Evolutionary conservation across 768 basidiomycete genomes (phyloP), one percentile per base, ranked within the genome.

Genomic region (Auricularia cornea): DNA sequence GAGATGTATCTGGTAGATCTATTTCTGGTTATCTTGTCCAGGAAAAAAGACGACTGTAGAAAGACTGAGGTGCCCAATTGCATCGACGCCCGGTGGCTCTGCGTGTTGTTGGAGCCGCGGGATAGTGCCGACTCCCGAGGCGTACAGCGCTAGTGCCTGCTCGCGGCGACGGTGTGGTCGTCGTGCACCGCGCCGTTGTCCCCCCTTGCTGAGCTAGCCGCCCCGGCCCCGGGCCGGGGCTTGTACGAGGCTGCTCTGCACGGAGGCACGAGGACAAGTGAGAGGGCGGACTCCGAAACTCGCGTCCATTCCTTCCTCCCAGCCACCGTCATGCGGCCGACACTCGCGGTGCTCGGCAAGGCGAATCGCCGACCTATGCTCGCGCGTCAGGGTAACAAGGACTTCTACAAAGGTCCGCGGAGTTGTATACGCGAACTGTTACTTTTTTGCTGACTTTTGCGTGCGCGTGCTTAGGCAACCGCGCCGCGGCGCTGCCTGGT

Each of bases 321-420:
- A 11, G 35, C 26, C 10, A 20, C 62, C 66, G 31, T 66, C 52
- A 92, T 92, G 90, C 81, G 85, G 69, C 83, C 89, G 3, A 88
- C 92, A 26, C 72, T 83, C 18, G 79, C 77, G n/a, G 78, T 84
- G 62, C 78, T 87, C 2, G 90, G 90, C 33, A 95, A 94, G 71
- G 94, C 94, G 26, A 92, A 90, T 0, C 81, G 96, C 62, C 79
- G 85, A 29, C 84, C 94, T 2, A 78, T 98, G 59, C 94, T 89
- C 0, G 80, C 91, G 0, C 98, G 98, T 73, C 77, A 86, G 57
- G 96, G 84, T 18, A 97, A 97, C 78, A 98, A 98, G 70, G 93
- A 99, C 71, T 98, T 81, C 72, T 98, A 97, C 81, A 98, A 98
- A 76, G 96, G 96, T 89, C 6, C n/a, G 28, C n/a, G n/a, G n/a